A percentile compares a stretch with the other conserved stretches of the same genome.
These are phyloP conservation scores for Nematodospora valgi DNA, from an alignment of 805 yeast species.

Conservation along the genomic window DNA sequence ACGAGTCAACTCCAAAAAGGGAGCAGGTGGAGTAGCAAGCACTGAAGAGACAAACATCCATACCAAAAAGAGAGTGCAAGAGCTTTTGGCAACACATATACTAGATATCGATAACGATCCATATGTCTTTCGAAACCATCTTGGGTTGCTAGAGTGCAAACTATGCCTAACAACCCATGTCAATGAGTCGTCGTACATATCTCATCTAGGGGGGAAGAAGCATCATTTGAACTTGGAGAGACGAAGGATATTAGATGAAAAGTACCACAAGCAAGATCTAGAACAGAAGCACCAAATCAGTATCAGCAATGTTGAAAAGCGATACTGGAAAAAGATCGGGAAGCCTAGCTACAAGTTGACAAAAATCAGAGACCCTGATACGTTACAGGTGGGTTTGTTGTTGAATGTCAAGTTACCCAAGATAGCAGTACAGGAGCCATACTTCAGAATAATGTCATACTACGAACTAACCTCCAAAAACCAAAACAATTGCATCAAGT, in stretches of 20 bases:
- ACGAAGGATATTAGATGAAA: constrained; percentile 42
- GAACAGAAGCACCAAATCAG: constrained; percentile 16
- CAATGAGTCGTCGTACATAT: constrained; percentile 73
- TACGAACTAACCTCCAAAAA: constrained; percentile 55
- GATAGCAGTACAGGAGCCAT: constrained; percentile 50
- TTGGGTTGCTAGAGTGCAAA: constrained; percentile 83
- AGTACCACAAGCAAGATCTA: constrained; percentile 17
- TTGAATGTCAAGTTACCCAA: constrained; percentile 58
- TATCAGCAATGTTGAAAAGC: constrained; percentile 41
- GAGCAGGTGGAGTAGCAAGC: constrained; percentile 87
- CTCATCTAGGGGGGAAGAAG: constrained; percentile 81
- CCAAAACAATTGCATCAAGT: constrained; percentile 24
- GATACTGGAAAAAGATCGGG: constrained; percentile 60
- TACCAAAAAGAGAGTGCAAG: constrained; percentile 62
- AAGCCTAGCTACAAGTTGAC: constrained; percentile 66
- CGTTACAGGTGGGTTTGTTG: constrained; percentile 60
- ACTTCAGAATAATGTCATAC: constrained; percentile 72
- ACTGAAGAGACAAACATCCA: constrained; percentile 65
- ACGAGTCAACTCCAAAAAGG: constrained; percentile 86
- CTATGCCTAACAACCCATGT: constrained; percentile 81
- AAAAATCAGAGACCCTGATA: constrained; percentile 62
- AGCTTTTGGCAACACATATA: constrained; percentile 51
- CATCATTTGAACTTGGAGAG: constrained; percentile 73
- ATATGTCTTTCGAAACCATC: constrained; percentile 75
- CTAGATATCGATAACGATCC: constrained; percentile 66